Evolutionary conservation across 805 yeast genomes (phyloP), one percentile per base, ranked within the genome.

Genomic region (Yarrowia hollandica): DNA sequence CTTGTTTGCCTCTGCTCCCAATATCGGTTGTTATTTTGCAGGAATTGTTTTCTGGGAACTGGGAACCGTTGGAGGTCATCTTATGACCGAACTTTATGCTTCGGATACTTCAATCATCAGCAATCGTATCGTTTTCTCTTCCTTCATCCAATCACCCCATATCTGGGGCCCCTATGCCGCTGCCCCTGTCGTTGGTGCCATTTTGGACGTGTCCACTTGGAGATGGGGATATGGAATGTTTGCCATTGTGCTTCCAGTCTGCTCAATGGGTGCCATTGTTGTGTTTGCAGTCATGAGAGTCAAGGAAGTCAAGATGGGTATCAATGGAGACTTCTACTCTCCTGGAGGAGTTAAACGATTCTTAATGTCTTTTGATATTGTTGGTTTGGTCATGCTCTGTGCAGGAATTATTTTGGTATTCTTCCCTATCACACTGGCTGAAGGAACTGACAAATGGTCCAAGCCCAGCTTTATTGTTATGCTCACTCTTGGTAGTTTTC

Each of bases 211-310:
- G 35, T 72, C 77, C 39, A 75, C 75, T 19, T 79, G 82, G 82
- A 71, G 79, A 69, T 78, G 81, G 81, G 81, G 78, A 33, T 77
- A 72, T 63, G 81, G 80, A 59, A 72, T 75, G 67, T 77, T 77
- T 64, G 73, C 77, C 21, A 74, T 78, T 44, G 71, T 78, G 30
- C 69, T 72, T 63, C 79, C 80, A 3, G 72, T 31, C 0, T 31
- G 30, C 16, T 31, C 39, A 3, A 11, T 48, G 3, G 55, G 55
- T 2, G 30, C 22, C 8, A 22, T 48, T 9, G 19, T 33, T 4
- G 5, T 33, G 15, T 33, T 48, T 23, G 4, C 39, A 9, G 4
- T 26, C 16, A 48, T 48, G 55, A 7, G 55, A 33, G 30, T 48
- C 30, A 33, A 33, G 12, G 55, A 48, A 6, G 6, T 19, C 14